These are phyloP conservation scores for Chlorella variabilis DNA, from an alignment of 163 green algal genomes.

Conservation along the genomic window DNA sequence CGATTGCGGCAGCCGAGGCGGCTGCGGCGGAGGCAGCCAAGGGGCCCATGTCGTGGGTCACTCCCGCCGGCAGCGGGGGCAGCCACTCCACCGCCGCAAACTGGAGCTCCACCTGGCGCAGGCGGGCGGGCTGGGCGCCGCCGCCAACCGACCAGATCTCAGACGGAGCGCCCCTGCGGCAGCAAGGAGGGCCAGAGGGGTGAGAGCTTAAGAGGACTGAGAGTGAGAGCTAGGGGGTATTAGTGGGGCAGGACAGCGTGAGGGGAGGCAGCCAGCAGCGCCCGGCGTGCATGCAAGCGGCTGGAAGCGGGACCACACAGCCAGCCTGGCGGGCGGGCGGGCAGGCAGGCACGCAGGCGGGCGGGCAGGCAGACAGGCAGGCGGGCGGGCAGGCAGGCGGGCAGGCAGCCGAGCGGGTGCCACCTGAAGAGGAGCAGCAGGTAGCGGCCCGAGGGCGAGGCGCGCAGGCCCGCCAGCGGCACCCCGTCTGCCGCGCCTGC, in stretches of 20 bases:
- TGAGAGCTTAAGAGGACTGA: no score
- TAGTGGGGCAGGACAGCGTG: conserved; percentile 52
- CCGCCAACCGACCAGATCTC: conserved; percentile 42
- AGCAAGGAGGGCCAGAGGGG: not conserved
- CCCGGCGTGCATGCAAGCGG: no score
- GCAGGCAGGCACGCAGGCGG: no score
- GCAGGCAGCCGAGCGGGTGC: no score
- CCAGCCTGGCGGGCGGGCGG: no score
- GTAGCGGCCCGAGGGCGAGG: conserved; percentile 73
- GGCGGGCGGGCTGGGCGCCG: conserved; percentile 38
- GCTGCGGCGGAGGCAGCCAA: conserved; percentile 3
- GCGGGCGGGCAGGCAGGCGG: no score
- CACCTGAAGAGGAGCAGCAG: conserved; percentile 80
- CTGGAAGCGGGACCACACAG: no score
- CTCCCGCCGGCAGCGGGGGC: not conserved
- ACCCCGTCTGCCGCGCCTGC: conserved; percentile 11
- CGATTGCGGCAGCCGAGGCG: not conserved
- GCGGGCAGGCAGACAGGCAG: no score
- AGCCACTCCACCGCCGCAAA: conserved; percentile 76
- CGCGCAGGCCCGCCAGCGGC: conserved; percentile 70
- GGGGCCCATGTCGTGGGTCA: conserved; percentile 7
- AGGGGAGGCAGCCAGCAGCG: no score
- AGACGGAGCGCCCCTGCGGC: conserved; percentile 23
- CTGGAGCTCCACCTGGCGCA: conserved; percentile 83
- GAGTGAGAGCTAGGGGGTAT: not conserved